Evolutionary conservation across 257 asterid species (phyloP).

Genomic region (Solanum dulcamara): DNA sequence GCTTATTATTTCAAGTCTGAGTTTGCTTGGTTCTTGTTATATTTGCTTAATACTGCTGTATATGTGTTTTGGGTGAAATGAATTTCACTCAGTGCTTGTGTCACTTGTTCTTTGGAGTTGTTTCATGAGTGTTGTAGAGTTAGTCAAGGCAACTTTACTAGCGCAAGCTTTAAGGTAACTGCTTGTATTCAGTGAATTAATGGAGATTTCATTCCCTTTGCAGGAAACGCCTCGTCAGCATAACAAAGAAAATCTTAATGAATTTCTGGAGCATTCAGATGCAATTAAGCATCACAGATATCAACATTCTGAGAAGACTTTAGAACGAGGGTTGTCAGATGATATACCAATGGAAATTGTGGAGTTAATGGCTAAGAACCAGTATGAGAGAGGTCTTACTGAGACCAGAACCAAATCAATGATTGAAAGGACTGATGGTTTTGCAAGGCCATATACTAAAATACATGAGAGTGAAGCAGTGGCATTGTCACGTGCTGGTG

Average conservation of each 20-base stretch:
- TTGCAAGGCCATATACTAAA: neutral
- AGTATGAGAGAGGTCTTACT: constrained; percentile 43
- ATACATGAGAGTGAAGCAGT: constrained; percentile 6
- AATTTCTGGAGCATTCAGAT: neutral
- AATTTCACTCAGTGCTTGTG: neutral
- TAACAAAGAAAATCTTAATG: neutral
- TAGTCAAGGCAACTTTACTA: neutral
- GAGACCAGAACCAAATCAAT: neutral
- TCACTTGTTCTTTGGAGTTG: neutral
- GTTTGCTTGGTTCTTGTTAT: neutral
- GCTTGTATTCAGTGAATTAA: neutral
- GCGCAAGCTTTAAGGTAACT: neutral
- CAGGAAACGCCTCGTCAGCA: neutral
- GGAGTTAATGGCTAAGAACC: constrained; percentile 60
- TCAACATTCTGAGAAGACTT: constrained; percentile 15
- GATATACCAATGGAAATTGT: constrained; percentile 58
- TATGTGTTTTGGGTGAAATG: neutral
- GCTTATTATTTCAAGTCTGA: neutral
- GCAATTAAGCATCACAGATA: constrained; percentile 5
- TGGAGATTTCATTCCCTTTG: neutral
- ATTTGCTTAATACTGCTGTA: neutral
- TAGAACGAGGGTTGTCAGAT: constrained; percentile 17
- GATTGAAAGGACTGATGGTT: neutral
- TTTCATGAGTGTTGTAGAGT: neutral
- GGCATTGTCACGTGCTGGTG: constrained; percentile 2